Percentiles rank a stretch among this genome's conserved stretches.
These are phyloP conservation scores for Ceratocystis smalleyi DNA, from an alignment of 2,329 filamentous ascomycete species.

Conservation along the genomic window DNA sequence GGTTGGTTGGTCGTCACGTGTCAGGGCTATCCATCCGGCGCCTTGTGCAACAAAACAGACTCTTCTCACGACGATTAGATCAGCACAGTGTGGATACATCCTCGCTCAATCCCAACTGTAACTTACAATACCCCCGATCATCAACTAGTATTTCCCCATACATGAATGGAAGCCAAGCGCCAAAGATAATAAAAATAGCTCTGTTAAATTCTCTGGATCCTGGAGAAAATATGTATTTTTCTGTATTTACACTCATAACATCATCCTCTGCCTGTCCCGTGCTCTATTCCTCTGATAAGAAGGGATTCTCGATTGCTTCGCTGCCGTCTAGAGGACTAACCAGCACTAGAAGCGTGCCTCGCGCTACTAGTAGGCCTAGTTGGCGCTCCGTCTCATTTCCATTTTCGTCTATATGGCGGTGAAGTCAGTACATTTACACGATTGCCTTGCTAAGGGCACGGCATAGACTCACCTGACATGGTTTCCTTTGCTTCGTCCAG, in stretches of 20 bases:
- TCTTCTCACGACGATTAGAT: no score
- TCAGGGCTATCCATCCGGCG: background rate
- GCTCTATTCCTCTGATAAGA: constrained; percentile 26
- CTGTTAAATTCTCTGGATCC: background rate
- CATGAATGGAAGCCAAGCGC: no score
- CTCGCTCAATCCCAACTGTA: no score
- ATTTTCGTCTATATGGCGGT: constrained; percentile 57
- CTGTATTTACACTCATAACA: background rate
- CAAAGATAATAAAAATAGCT: background rate
- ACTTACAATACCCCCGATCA: no score
- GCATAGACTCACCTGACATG: constrained; percentile 50
- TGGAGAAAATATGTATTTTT: background rate
- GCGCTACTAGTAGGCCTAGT: constrained; percentile 74
- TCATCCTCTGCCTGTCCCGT: background rate
- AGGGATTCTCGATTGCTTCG: constrained; percentile 91
- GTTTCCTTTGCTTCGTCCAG: constrained; percentile 86
- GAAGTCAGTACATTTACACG: background rate
- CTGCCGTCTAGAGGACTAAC: constrained; percentile 89
- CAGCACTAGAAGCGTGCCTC: constrained; percentile 81
- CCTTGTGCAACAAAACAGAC: no score
- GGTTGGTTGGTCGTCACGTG: background rate
- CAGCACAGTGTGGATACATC: no score
- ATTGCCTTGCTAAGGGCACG: background rate
- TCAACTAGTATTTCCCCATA: no score
- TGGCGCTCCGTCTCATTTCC: constrained; percentile 71